Base-by-base conservation (phyloP, 495 filamentous ascomycete genomes). In the Umbilicaria muhlenbergii region DNA sequence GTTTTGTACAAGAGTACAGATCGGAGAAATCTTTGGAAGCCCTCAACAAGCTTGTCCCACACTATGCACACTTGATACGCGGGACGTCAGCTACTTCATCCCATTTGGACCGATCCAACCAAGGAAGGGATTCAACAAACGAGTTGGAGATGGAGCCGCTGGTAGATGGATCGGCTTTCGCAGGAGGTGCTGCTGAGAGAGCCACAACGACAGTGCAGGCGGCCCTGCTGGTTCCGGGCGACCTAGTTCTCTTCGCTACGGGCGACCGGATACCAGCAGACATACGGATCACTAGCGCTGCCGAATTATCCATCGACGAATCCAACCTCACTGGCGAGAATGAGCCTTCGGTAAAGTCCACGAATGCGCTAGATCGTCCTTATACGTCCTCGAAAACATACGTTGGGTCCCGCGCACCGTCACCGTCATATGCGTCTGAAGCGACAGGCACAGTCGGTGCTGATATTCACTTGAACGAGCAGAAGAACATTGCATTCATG, bases 311-410 rank as follows among this genome's bases (percentile, higher is more conserved):
- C 31, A 92, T 99, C 48, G 92, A 99, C 54, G 91, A 91, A 56
- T 96, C 91, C 8, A 99, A 99, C 58, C 64, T 99, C 44, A 99
- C 91, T 0, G 91, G 91, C 37, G 91, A 99, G 61, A 95, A 94
- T 49, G 86, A 94, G 56, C 86, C 91, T 12, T 83, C 94, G 15
- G 63, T 70, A 36, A 89, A 96, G 56, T 75, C 71, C 10, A 62
- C 78, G 0, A 74, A 81, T n/a, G 73, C 77, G 8, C 59, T 81
- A 35, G 34, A 57, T 54, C 41, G 46, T 38, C 38, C 51, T 43
- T 12, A 34, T 40, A 5, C 31, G 41, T 8, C 44, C 11, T 45
- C 35, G 15, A 43, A 33, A 24, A 32, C 39, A 54, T 13, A 52
- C 48, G 44, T 40, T 32, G 54, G 7, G 32, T 58, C 56, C 19